phyloP scores from a whole-genome alignment of 2,329 filamentous ascomycete genomes.

The Aspergillus fumigatus region DNA sequence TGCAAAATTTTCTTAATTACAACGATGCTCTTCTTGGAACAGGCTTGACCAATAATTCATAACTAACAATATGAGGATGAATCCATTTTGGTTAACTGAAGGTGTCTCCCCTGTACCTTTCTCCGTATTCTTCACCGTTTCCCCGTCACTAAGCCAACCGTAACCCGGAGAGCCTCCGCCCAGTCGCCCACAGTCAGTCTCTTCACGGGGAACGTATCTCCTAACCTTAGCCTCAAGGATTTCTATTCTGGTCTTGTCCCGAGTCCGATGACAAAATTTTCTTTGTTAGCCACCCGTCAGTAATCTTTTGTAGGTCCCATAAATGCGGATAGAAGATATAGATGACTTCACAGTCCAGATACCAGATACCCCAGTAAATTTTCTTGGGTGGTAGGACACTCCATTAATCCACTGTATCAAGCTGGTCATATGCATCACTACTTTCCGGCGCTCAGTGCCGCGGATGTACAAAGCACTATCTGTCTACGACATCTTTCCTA shows the following conservation, averaged over 20 bases:
- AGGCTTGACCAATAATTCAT: too few species aligned
- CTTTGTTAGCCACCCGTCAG: neutral
- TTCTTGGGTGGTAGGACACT: too few species aligned
- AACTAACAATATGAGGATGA: too few species aligned
- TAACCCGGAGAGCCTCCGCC: conserved; percentile 13
- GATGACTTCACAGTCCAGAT: neutral
- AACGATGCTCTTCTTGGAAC: neutral
- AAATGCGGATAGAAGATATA: neutral
- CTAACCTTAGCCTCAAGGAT: conserved; percentile 5
- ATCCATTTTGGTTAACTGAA: too few species aligned
- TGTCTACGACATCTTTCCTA: neutral
- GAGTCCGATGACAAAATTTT: conserved; percentile 23
- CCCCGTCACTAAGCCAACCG: neutral
- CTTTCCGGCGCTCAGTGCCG: neutral
- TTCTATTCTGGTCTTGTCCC: conserved; percentile 15
- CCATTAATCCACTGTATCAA: too few species aligned
- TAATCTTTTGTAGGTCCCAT: neutral
- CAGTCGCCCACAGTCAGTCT: conserved; percentile 12
- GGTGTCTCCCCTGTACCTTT: neutral
- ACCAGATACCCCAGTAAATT: too few species aligned
- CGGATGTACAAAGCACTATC: neutral
- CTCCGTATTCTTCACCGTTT: neutral
- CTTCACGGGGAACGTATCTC: conserved; percentile 24
- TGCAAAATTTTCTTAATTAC: neutral
- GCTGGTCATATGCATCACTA: too few species aligned